These are phyloP conservation scores for Skeletonema tropicum DNA, from an alignment of 108 stramenopile genomes.

Conservation along the genomic window DNA sequence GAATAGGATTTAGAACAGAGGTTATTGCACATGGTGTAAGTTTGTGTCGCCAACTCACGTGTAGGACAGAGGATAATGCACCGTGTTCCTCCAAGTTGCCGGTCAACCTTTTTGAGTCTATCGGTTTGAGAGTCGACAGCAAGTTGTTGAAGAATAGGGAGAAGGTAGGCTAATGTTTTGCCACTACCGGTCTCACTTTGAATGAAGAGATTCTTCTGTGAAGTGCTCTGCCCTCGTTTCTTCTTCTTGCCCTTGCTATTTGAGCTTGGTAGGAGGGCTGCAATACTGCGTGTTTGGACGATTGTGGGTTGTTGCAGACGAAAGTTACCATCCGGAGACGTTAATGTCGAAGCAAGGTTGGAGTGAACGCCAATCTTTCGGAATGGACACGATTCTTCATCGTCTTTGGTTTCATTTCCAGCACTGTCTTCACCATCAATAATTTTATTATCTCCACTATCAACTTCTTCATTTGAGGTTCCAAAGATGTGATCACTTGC, in stretches of 20 bases:
- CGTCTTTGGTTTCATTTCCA: constrained; percentile 2
- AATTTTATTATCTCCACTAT: not conserved
- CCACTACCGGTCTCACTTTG: constrained; percentile 92
- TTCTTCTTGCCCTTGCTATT: constrained; percentile 1
- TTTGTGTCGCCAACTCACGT: constrained; percentile 99
- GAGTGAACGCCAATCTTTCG: constrained; percentile 52
- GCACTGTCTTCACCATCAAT: constrained; percentile 10
- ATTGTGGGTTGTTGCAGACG: constrained; percentile 64
- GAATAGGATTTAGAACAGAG: constrained; percentile 75
- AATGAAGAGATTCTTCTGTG: constrained; percentile 72
- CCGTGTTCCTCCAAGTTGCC: constrained; percentile 65
- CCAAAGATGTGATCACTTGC: constrained; percentile 41
- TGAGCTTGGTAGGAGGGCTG: constrained; percentile 37
- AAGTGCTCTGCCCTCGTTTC: not conserved
- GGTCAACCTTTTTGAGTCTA: constrained; percentile 75
- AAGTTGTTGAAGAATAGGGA: constrained; percentile 91
- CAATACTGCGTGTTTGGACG: constrained; percentile 62
- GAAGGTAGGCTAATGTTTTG: constrained; percentile 92
- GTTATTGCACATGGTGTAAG: constrained; percentile 89
- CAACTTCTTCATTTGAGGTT: constrained; percentile 12
- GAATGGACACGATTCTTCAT: constrained; percentile 34
- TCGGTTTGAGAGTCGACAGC: constrained; percentile 48
- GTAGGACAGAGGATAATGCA: constrained; percentile 94
- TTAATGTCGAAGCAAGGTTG: constrained; percentile 52
- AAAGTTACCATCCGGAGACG: constrained; percentile 45